Evolutionary conservation across 495 filamentous ascomycete genomes (phyloP).

Genomic region (Penicillium ucsense): DNA sequence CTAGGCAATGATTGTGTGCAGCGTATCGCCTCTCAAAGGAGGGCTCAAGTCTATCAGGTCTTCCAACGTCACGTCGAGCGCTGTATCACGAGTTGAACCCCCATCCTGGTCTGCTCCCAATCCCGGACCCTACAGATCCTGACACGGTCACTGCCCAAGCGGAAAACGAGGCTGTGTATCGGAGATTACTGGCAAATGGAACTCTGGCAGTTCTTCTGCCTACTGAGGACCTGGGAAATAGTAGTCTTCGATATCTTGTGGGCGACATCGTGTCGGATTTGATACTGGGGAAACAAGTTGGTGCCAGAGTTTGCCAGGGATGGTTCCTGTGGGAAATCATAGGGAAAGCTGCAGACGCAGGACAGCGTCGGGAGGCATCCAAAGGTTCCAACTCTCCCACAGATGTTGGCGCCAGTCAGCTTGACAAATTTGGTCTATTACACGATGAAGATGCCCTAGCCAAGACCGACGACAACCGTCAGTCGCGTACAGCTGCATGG

Average conservation of each 20-base stretch:
- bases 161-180: conserved; percentile 70
- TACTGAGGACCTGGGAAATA: conserved; percentile 84
- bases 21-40: conserved; percentile 47
- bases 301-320: conserved; percentile 68
- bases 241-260: conserved; percentile 69
- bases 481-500: conserved; percentile 28
- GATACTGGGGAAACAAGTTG: conserved; percentile 68
- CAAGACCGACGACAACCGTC: conserved; percentile 8
- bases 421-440: conserved; percentile 42
- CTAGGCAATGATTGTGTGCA: conserved; percentile 7
- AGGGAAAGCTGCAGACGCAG: conserved; percentile 46
- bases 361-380: conserved; percentile 11
- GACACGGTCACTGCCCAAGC: conserved; percentile 47
- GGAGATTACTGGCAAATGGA: conserved; percentile 69
- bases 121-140: conserved; percentile 47
- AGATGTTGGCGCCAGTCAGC: conserved; percentile 20
- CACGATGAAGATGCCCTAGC: conserved; percentile 19
- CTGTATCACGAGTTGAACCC: conserved; percentile 81
- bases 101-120: conserved; percentile 67
- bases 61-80: conserved; percentile 37
- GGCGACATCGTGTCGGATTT: conserved; percentile 78
- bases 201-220: conserved; percentile 75
- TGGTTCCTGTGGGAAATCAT: conserved; percentile 79
- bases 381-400: conserved; percentile 14
- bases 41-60: conserved; percentile 35